Base-by-base conservation (phyloP, 2,329 filamentous ascomycete genomes). In the Penicillium sp. region DNA sequence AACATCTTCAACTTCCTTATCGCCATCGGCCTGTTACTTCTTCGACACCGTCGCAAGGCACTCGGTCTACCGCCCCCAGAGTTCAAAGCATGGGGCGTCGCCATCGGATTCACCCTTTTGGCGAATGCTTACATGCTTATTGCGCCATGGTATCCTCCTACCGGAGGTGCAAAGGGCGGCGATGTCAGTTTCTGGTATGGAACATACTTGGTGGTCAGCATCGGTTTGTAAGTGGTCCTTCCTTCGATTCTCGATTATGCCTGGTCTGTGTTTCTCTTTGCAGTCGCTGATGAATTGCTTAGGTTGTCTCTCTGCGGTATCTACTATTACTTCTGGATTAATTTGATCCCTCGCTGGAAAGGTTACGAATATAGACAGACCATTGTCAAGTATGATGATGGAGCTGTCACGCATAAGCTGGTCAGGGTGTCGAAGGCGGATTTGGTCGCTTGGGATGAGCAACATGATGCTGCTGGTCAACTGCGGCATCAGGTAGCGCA, bases 131-230 rank as follows among this genome's bases (percentile, higher is more conserved):
- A 86, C 60, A 76, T 90, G 48, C 75, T 92, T 2, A 81, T 87
- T 16, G 89, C 90, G 81, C 89, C 89, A 0, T 92, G 89, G 89
- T 89, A 87, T 65, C 89, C 89, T 1, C 89, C 89, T 0, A 78
- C 80, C 0, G 82, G 79, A 0, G 89, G 89, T 0, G 78, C 78
- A 0, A 82, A 83, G 37, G 85, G 83, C 0, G 89, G 88, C 0
- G 85, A 88, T 58, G 88, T 91, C 1, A 88, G 84, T 56, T 92
- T 92, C 74, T 92, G 86, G 85, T 92, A 91, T 65, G 88, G 82
- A 1, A 91, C 88, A 0, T 91, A 91, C 66, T 83, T 84, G 22
- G 84, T 87, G 0, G 83, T 86, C 0, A 88, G 89, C 0, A 82
- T 91, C 59, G 87, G 73, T 10, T 14, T 51, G 48, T 51, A 16